These are phyloP conservation scores for Globomyces pollinis-pini DNA, from an alignment of 192 early-diverging fungal species.

Conservation along the genomic window DNA sequence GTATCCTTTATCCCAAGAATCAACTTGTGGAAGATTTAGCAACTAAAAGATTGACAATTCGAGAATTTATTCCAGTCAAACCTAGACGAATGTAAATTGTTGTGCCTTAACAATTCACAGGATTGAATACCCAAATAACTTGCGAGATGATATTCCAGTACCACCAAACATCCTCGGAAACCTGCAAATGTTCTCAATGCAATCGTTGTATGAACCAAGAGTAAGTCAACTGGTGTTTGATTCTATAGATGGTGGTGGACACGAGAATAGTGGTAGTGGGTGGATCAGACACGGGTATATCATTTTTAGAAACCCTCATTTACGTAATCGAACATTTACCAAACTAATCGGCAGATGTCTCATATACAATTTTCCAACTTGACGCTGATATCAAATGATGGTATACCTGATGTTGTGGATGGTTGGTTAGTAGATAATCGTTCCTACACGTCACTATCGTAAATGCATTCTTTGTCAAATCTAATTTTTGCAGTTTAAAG, in stretches of 20 bases:
- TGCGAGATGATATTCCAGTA: slow-evolving; percentile 34
- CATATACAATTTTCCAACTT: slow-evolving; percentile 38
- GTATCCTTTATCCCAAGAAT: slow-evolving; percentile 27
- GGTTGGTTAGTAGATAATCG: slow-evolving; percentile 21
- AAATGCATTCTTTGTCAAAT: not conserved
- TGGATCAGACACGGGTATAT: slow-evolving; percentile 40
- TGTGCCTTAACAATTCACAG: too few species aligned
- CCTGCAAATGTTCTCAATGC: slow-evolving; percentile 29
- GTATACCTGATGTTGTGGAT: slow-evolving; percentile 10
- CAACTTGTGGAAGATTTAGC: slow-evolving; percentile 19
- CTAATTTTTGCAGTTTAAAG: slow-evolving; percentile 21
- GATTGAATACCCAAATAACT: slow-evolving; percentile 35
- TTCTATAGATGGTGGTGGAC: slow-evolving; percentile 37
- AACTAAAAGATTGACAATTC: slow-evolving; percentile 17
- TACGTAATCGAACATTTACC: slow-evolving; percentile 30
- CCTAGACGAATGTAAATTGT: slow-evolving; percentile 32
- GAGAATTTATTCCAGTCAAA: slow-evolving; percentile 37
- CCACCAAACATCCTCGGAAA: slow-evolving; percentile 22
- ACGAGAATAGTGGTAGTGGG: slow-evolving; percentile 46
- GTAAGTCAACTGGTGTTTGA: too few species aligned
- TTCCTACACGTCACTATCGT: slow-evolving; percentile 29
- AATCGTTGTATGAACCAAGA: slow-evolving; percentile 39
- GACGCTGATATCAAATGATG: slow-evolving; percentile 30
- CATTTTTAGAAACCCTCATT: slow-evolving; percentile 41
- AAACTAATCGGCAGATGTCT: too few species aligned